Base-by-base conservation (phyloP, 2,329 filamentous ascomycete genomes). In the Clonostachys solani region DNA sequence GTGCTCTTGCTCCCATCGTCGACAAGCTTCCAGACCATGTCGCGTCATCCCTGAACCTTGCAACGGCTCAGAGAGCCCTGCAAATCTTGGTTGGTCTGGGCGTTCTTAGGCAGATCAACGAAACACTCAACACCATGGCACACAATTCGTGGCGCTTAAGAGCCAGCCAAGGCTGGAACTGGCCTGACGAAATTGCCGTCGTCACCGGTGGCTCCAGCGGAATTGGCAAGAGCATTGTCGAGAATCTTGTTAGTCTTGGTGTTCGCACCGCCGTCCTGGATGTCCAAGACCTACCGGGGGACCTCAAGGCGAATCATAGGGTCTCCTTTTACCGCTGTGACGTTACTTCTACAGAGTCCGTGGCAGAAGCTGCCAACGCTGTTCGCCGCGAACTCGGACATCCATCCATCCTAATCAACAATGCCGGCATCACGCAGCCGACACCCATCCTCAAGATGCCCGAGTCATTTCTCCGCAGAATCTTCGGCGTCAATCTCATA, bases 371-470 rank as follows among this genome's bases (percentile, higher is more conserved):
- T 1, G 74, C 74, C 33, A 54, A 60, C 5, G 52, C 60, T 1
- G 48, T 77, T 12, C 62, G 65, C 4, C 52, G 60, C 9, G 60
- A 67, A 5, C 65, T 86, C 33, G 85, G 84, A 18, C 60, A 78
- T 43, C 85, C 86, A 0, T 86, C 84, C 0, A 72, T 89, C 47
- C 72, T 89, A 3, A 82, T 87, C 68, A 87, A 87, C 68, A 88
- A 87, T 57, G 84, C 84, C 6, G 84, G 84, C 50, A 74, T 85
- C 42, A 77, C 75, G 10, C 72, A 72, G 42, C 81, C 80, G 41
- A 75, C 76, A 50, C 73, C 73, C 12, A 77, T 90, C 53, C 74
- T 89, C 44, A 70, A 75, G 19, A 66, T 73, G 40, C 71, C 74
- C 0, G 76, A 82, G 50, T 69, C 68, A 12, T 75, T 81, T 51